phyloP scores from a whole-genome alignment of 75 land plant species.

The Pinus albicaulis region DNA sequence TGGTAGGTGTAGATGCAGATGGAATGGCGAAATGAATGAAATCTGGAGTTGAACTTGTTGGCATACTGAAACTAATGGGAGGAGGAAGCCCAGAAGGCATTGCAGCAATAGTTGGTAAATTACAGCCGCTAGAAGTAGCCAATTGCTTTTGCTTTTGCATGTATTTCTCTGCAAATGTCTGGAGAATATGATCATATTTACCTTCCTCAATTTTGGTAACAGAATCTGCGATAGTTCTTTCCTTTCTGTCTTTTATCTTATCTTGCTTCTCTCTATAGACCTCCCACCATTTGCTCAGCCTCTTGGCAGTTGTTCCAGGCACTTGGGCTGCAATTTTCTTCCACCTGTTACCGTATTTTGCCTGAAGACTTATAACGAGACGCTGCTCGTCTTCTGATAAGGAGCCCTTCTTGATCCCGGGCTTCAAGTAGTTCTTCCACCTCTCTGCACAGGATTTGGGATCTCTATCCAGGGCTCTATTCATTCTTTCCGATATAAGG shows the following conservation, averaged over 20 bases:
- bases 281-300: slow-evolving; percentile 94
- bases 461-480: slow-evolving; percentile 51
- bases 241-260: slow-evolving; percentile 39
- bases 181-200: slow-evolving; percentile 59
- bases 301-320: slow-evolving; percentile 82
- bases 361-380: slow-evolving; percentile 86
- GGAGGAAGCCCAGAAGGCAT: slow-evolving; percentile 38
- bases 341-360: slow-evolving; percentile 97
- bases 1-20: slow-evolving; percentile 29
- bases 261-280: slow-evolving; percentile 85
- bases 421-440: slow-evolving; percentile 90
- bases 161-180: slow-evolving; percentile 68
- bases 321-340: slow-evolving; percentile 90
- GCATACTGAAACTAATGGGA: neutral
- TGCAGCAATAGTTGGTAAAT: slow-evolving; percentile 10
- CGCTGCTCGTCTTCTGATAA: slow-evolving; percentile 88
- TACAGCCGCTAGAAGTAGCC: neutral
- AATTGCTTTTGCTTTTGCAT: slow-evolving; percentile 37
- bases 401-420: slow-evolving; percentile 81
- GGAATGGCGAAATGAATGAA: slow-evolving; percentile 32
- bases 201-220: slow-evolving; percentile 30
- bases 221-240: neutral
- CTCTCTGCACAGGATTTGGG: slow-evolving; percentile 81
- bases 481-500: slow-evolving; percentile 76
- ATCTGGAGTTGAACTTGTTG: neutral